Percentiles rank a stretch among this genome's conserved stretches.
phyloP scores from a whole-genome alignment of 2,329 filamentous ascomycete species.

The Fusarium sp. region DNA sequence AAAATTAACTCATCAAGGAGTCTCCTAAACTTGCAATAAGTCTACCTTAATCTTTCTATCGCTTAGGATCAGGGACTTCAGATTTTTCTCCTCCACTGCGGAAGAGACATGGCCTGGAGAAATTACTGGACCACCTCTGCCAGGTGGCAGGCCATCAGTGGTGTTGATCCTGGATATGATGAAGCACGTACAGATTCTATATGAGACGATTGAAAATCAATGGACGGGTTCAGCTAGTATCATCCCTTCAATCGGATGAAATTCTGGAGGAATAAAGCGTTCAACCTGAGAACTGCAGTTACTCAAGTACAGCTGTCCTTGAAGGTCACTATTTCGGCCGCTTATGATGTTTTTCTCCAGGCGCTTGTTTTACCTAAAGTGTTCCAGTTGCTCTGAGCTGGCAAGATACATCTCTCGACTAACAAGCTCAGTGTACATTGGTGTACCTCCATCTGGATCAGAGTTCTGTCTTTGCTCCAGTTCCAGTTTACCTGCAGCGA shows the following conservation, averaged over 20 bases:
- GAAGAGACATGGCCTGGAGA: slow-evolving; percentile 19
- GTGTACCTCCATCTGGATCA: slow-evolving; percentile 1
- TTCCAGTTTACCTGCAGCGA: slow-evolving; percentile 15
- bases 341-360: slow-evolving; percentile 19
- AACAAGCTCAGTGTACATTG: not conserved
- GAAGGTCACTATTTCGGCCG: slow-evolving; percentile 14
- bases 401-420: slow-evolving; percentile 19
- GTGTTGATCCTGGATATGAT: slow-evolving; percentile 3
- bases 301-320: slow-evolving; percentile 12
- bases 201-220: not conserved
- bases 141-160: slow-evolving; percentile 39
- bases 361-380: slow-evolving; percentile 35
- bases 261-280: not conserved
- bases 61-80: not conserved
- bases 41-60: not conserved
- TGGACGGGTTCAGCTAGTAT: not conserved
- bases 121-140: slow-evolving; percentile 33
- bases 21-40: not conserved
- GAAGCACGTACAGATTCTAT: slow-evolving; percentile 2
- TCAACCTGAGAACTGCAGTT: slow-evolving; percentile 2
- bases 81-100: not conserved
- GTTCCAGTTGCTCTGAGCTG: slow-evolving; percentile 2
- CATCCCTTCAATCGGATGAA: not conserved
- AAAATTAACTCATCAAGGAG: not conserved
- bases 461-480: slow-evolving; percentile 19